phyloP scores from a whole-genome alignment of 345 rosid genomes.

The Gossypium australe region DNA sequence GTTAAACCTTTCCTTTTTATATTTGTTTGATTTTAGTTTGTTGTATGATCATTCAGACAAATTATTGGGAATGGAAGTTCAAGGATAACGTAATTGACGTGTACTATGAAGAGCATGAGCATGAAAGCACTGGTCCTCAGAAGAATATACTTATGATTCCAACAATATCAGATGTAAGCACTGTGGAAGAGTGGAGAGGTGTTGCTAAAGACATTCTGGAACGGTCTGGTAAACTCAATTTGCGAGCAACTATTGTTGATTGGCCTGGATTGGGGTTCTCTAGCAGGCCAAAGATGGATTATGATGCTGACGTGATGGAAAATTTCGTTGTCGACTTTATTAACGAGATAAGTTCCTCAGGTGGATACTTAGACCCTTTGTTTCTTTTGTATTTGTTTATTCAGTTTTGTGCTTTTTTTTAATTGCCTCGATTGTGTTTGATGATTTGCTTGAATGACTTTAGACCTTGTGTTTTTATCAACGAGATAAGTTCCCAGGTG shows the following conservation, averaged over 20 bases:
- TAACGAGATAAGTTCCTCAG: constrained; percentile 48
- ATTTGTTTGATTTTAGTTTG: background rate
- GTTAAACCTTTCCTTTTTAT: background rate
- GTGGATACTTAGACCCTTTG: constrained; percentile 20
- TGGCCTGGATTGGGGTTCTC: constrained; percentile 98
- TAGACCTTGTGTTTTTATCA: constrained; percentile 2
- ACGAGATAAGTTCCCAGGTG: constrained; percentile 47
- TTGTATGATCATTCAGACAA: constrained; percentile 31
- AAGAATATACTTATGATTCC: constrained; percentile 78
- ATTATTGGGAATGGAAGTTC: constrained; percentile 73
- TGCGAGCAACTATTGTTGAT: constrained; percentile 81
- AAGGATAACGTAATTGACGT: constrained; percentile 50
- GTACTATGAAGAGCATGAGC: constrained; percentile 70
- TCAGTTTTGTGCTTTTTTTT: background rate
- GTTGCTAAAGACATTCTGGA: constrained; percentile 73
- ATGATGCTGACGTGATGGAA: constrained; percentile 82
- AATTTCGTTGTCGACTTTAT: constrained; percentile 73
- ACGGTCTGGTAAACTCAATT: constrained; percentile 42
- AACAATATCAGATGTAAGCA: constrained; percentile 94
- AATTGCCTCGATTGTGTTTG: background rate
- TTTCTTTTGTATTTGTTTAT: background rate
- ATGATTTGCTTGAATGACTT: background rate
- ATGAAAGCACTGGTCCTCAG: constrained; percentile 38
- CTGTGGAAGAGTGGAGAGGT: constrained; percentile 90
- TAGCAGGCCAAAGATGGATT: constrained; percentile 73